phyloP scores from a whole-genome alignment of 1,139 yeast genomes.

The Lodderomyces oxycetoniae region DNA sequence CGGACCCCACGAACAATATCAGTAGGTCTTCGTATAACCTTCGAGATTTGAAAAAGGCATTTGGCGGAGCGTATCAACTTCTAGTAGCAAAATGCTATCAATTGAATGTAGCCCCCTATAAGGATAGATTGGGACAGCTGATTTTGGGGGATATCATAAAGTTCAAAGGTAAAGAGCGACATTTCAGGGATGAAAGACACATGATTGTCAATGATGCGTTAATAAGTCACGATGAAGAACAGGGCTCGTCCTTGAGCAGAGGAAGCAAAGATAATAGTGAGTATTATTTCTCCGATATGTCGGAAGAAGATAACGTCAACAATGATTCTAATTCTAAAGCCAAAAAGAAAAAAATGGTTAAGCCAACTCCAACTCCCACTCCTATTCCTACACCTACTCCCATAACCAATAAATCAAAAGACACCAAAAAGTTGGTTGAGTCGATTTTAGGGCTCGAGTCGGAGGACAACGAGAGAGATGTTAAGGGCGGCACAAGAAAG shows the following conservation, averaged over 20 bases:
- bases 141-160: conserved; percentile 78
- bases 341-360: not conserved
- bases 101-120: conserved; percentile 56
- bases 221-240: conserved; percentile 24
- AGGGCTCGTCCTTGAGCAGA: conserved; percentile 19
- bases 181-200: conserved; percentile 72
- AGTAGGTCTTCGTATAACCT: conserved; percentile 83
- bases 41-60: conserved; percentile 76
- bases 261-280: conserved; percentile 36
- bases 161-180: conserved; percentile 70
- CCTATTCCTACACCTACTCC: conserved; percentile 8
- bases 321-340: conserved; percentile 4
- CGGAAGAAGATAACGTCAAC: conserved; percentile 31
- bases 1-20: conserved; percentile 75
- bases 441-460: conserved; percentile 23
- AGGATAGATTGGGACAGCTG: conserved; percentile 65
- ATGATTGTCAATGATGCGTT: conserved; percentile 61
- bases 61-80: conserved; percentile 86
- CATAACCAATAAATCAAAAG: conserved; percentile 13
- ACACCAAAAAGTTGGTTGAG: conserved; percentile 23
- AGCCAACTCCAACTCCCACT: not conserved
- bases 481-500: too few species aligned
- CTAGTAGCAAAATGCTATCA: conserved; percentile 67
- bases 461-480: conserved; percentile 16
- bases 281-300: conserved; percentile 41